Base-by-base conservation (phyloP, 768 basidiomycete genomes). In the Kwoniella mangroviensis region DNA sequence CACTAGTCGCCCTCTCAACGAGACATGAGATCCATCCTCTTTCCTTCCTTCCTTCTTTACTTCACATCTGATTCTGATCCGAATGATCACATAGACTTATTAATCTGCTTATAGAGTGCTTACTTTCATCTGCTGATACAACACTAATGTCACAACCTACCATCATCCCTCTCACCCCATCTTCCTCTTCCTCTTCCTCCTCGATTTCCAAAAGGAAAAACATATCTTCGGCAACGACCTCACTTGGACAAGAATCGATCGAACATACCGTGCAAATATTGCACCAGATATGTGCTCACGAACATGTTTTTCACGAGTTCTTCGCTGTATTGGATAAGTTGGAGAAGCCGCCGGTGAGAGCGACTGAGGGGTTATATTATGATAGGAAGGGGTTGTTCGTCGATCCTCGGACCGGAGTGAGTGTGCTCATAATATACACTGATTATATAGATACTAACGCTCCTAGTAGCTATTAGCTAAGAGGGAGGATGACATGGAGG, bases 241-340 rank as follows among this genome's bases (percentile, higher is more conserved):
- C 28, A 22, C 22, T 19, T 57, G 21, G 17, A 1, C 19, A 54
- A n/a, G 21, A 54, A 54, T 12, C 45, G 19, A 19, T 24, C 19
- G 53, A 54, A 19, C 21, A n/a, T 12, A 24, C 11, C 34, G 42
- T 60, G 3, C 12, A 41, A n/a, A 41, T 60, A 41, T 26, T 67
- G 19, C 66, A 67, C n/a, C 66, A 67, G 49, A 6, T 67, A n/a
- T 67, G 66, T 28, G 66, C 66, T 34, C 57, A 49, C 66, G 66
- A 67, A 21, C 58, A 67, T 19, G 28, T 49, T 19, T 67, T 59
- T 22, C 66, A 67, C 19, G 57, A 53, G 41, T 59, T 67, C 34
- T 60, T 67, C 26, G 66, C 66, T n/a, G 21, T 52, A 28, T 41
- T 49, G 19, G 34, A 59, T 22, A 42, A 28, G 7, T 22, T 60